Percentiles rank a stretch among this genome's conserved stretches.
phyloP scores from a whole-genome alignment of 73 alveolate genomes.

The Stentor roeselii region DNA sequence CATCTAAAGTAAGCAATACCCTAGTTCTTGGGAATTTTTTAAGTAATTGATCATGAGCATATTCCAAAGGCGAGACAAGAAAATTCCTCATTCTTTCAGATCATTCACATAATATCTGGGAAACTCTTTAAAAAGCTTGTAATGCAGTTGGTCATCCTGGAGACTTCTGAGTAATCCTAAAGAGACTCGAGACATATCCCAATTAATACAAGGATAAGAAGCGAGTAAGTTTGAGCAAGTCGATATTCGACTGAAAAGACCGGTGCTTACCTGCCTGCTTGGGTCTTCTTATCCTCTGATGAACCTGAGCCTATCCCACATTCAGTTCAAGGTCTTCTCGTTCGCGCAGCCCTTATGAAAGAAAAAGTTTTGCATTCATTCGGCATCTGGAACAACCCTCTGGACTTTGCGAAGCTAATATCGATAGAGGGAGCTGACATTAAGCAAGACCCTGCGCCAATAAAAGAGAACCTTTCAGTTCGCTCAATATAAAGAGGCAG shows the following conservation, averaged over 20 bases:
- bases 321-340: not conserved
- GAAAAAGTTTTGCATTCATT: not conserved
- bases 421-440: not conserved
- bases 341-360: not conserved
- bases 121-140: constrained; percentile 73
- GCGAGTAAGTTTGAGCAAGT: constrained; percentile 68
- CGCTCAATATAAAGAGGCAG: not conserved
- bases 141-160: constrained; percentile 69
- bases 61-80: constrained; percentile 44
- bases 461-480: not conserved
- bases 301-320: not conserved
- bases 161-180: constrained; percentile 67
- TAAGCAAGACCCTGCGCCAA: constrained; percentile 16
- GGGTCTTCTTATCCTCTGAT: not conserved
- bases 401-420: not conserved
- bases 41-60: constrained; percentile 40
- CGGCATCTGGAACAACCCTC: constrained; percentile 10
- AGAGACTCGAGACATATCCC: constrained; percentile 53
- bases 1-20: constrained; percentile 48
- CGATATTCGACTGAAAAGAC: constrained; percentile 76
- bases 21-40: constrained; percentile 39
- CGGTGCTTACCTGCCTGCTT: constrained; percentile 32
- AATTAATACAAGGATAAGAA: constrained; percentile 83
- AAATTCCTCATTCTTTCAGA: constrained; percentile 54
- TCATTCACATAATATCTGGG: constrained; percentile 69